phyloP scores from a whole-genome alignment of 768 basidiomycete genomes.

The Amanita phalloides region DNA sequence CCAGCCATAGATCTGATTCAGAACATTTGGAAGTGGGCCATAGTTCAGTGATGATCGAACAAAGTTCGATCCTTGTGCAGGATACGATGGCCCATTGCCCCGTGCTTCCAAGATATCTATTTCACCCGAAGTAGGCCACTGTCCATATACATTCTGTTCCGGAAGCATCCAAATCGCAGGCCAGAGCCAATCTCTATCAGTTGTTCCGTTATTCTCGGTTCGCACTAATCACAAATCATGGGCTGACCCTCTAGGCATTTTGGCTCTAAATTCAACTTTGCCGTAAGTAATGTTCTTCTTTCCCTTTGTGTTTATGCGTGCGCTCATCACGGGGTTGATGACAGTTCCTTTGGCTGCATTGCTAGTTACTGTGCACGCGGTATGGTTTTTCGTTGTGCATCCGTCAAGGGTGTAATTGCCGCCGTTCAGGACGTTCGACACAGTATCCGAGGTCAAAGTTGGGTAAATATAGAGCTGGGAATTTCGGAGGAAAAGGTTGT shows the following conservation, averaged over 20 bases:
- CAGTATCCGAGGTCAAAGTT: conserved; percentile 59
- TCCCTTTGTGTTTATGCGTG: conserved; percentile 61
- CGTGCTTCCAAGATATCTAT: conserved; percentile 51
- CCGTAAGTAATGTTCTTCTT: conserved; percentile 47
- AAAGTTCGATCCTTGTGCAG: conserved; percentile 45
- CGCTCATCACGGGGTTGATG: conserved; percentile 72
- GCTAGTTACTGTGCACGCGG: conserved; percentile 31
- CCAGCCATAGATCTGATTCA: conserved; percentile 54
- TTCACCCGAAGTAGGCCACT: conserved; percentile 48
- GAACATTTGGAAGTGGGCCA: conserved; percentile 38
- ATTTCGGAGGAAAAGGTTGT: conserved; percentile 59
- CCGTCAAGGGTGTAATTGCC: conserved; percentile 56
- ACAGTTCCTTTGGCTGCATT: conserved; percentile 27
- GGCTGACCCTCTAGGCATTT: conserved; percentile 41
- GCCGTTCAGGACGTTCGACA: conserved; percentile 43
- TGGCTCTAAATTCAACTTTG: conserved; percentile 51
- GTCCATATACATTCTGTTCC: conserved; percentile 47
- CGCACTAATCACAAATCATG: conserved; percentile 21
- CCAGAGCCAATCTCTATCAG: conserved; percentile 54
- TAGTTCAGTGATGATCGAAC: conserved; percentile 58
- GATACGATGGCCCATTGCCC: conserved; percentile 49
- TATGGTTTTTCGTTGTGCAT: conserved; percentile 34
- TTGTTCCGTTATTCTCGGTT: neutral
- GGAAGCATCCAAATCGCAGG: conserved; percentile 72
- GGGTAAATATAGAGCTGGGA: conserved; percentile 72